phyloP scores from a whole-genome alignment of 2,329 filamentous ascomycete genomes.

The Zelopaecilomyces penicillatus region DNA sequence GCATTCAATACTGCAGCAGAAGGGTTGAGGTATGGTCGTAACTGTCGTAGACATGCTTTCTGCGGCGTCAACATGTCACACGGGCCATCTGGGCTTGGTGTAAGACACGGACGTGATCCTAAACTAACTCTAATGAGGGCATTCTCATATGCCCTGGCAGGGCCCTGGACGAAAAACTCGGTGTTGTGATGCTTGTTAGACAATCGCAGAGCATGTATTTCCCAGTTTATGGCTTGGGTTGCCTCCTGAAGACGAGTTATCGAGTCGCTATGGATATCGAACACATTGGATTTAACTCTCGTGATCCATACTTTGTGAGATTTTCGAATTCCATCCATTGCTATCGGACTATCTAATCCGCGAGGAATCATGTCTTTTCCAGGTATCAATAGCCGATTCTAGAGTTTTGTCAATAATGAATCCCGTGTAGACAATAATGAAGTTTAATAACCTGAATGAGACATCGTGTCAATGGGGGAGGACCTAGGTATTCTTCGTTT shows the following conservation, averaged over 20 bases:
- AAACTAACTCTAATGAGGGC: slow-evolving; percentile 15
- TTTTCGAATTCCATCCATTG: slow-evolving; percentile 21
- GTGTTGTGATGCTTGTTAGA: slow-evolving; percentile 15
- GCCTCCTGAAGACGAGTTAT: slow-evolving; percentile 19
- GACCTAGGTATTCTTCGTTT: slow-evolving; percentile 15
- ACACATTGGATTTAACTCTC: slow-evolving; percentile 13
- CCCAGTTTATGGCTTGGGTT: slow-evolving; percentile 21
- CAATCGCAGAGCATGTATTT: slow-evolving; percentile 24
- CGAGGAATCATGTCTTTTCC: slow-evolving; percentile 18
- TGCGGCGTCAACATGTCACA: background rate
- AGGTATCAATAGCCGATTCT: slow-evolving; percentile 22
- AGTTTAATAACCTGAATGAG: no score
- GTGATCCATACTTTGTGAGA: slow-evolving; percentile 24
- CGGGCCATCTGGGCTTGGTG: background rate
- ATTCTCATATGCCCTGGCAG: slow-evolving; percentile 9
- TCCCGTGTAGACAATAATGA: no score
- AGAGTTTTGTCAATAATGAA: no score
- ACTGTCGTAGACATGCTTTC: slow-evolving; percentile 10
- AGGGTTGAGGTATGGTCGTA: slow-evolving; percentile 12
- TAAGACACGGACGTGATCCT: slow-evolving; percentile 16
- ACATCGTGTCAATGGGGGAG: slow-evolving; percentile 13
- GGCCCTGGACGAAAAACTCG: slow-evolving; percentile 21
- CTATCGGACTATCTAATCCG: slow-evolving; percentile 15
- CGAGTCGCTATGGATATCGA: slow-evolving; percentile 18
- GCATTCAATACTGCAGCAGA: slow-evolving; percentile 18